A percentile compares a stretch with the other conserved stretches of the same genome.
Conservation (phyloP, 2,329 filamentous ascomycete species). For the Escovopsis sp. region DNA sequence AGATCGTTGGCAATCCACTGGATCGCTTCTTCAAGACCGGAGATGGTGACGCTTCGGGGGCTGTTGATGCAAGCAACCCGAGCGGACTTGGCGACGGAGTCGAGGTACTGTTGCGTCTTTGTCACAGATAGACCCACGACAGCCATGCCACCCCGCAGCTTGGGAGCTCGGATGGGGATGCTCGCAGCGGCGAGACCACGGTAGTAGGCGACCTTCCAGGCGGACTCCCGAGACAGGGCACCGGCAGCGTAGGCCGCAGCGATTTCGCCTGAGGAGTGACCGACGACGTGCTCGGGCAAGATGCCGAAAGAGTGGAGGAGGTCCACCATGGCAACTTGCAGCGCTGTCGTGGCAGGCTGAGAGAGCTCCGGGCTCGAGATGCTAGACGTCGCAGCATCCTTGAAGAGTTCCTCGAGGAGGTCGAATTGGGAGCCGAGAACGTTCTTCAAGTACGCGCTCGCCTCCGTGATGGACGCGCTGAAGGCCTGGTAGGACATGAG, state of each 20-base stretch:
- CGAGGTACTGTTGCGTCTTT: constrained; percentile 15
- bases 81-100: constrained; percentile 7
- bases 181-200: constrained; percentile 22
- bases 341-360: constrained; percentile 25
- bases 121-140: constrained; percentile 20
- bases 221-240: constrained; percentile 19
- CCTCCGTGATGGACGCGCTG: constrained; percentile 21
- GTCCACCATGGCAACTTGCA: constrained; percentile 28
- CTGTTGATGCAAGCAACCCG: constrained; percentile 31
- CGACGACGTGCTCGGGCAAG: constrained; percentile 20
- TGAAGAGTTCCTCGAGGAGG: constrained; percentile 22
- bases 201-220: constrained; percentile 27
- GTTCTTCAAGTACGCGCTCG: constrained; percentile 15
- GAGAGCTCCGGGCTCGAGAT: constrained; percentile 22
- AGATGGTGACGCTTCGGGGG: constrained; percentile 27
- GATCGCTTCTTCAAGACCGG: constrained; percentile 21
- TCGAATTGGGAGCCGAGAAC: constrained; percentile 18
- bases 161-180: constrained; percentile 12
- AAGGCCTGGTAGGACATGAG: constrained; percentile 27
- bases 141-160: constrained; percentile 25
- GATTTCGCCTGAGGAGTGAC: constrained; percentile 32
- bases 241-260: constrained; percentile 27
- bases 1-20: constrained; percentile 17
- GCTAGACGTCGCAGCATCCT: constrained; percentile 9
- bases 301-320: constrained; percentile 20